phyloP scores from a whole-genome alignment of 208 protist species.

The Leishmania mexicana region DNA sequence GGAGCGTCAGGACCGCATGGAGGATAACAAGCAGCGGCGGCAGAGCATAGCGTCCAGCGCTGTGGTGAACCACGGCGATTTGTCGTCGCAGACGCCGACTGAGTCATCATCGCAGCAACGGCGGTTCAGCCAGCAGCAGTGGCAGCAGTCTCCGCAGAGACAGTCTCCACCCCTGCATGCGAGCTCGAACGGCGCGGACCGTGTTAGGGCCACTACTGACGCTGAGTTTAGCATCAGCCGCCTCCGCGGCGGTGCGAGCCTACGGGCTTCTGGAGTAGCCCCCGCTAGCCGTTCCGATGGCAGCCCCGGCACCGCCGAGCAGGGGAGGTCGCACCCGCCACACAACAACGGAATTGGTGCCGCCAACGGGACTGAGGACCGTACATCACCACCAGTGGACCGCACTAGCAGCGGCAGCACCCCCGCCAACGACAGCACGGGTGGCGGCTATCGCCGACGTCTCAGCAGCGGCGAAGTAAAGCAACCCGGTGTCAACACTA shows the following conservation, averaged over 20 bases:
- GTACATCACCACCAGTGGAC: not conserved
- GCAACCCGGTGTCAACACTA: not conserved
- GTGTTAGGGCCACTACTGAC: not conserved
- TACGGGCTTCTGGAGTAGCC: not conserved
- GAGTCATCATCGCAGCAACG: not conserved
- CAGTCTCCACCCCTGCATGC: not conserved
- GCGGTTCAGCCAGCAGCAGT: not conserved
- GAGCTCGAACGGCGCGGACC: not conserved
- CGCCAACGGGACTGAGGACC: not conserved
- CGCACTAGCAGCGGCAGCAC: not conserved
- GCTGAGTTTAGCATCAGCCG: not conserved
- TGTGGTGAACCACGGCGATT: not conserved
- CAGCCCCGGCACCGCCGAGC: not conserved
- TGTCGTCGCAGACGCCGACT: not conserved
- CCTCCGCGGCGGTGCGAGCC: not conserved
- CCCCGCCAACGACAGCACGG: not conserved
- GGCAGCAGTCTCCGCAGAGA: not conserved
- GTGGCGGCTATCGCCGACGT: not conserved
- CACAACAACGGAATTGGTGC: not conserved
- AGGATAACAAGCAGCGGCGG: slow-evolving; percentile 6
- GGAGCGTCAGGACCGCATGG: slow-evolving; percentile 7
- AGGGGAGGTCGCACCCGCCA: not conserved
- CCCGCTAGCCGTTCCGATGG: not conserved
- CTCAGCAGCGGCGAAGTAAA: not conserved
- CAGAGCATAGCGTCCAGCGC: not conserved